Evolutionary conservation across 345 rosid genomes (phyloP).

Genomic region (Crucihimalaya himalaica): DNA sequence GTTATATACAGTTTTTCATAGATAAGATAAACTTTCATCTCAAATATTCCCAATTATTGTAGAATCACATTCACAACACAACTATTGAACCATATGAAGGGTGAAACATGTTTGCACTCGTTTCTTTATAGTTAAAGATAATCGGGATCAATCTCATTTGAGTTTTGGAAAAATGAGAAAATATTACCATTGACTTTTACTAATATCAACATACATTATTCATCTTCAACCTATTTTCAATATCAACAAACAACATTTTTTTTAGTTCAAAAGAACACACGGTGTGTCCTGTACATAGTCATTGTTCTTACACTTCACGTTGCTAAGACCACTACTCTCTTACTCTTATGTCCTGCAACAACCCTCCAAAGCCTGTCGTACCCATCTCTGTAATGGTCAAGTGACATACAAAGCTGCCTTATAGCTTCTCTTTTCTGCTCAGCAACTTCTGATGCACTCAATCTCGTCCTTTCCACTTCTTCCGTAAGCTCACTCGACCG

Average conservation of each 20-base stretch:
- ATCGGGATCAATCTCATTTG: neutral
- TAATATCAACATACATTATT: conserved; percentile 25
- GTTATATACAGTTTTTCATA: too few species aligned
- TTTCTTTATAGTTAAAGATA: neutral
- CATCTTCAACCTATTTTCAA: conserved; percentile 14
- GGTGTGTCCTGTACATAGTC: neutral
- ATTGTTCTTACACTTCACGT: neutral
- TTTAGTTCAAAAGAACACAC: neutral
- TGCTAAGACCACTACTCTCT: conserved; percentile 29
- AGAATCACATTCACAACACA: neutral
- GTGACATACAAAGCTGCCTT: conserved; percentile 67
- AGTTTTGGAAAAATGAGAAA: neutral
- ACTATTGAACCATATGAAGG: too few species aligned
- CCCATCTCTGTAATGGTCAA: conserved; percentile 63
- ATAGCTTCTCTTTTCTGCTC: conserved; percentile 78
- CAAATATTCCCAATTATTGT: too few species aligned
- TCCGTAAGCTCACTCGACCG: conserved; percentile 49
- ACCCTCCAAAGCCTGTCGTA: conserved; percentile 54
- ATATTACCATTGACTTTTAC: conserved; percentile 11
- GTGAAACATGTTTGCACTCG: too few species aligned
- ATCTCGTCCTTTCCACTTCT: conserved; percentile 54
- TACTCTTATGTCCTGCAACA: conserved; percentile 38
- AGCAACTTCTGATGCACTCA: conserved; percentile 49
- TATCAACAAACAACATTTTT: neutral
- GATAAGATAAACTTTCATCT: too few species aligned